Percentiles rank a stretch among this genome's conserved stretches.
phyloP scores from a whole-genome alignment of 495 filamentous ascomycete genomes.

The Penicillium desertorum region DNA sequence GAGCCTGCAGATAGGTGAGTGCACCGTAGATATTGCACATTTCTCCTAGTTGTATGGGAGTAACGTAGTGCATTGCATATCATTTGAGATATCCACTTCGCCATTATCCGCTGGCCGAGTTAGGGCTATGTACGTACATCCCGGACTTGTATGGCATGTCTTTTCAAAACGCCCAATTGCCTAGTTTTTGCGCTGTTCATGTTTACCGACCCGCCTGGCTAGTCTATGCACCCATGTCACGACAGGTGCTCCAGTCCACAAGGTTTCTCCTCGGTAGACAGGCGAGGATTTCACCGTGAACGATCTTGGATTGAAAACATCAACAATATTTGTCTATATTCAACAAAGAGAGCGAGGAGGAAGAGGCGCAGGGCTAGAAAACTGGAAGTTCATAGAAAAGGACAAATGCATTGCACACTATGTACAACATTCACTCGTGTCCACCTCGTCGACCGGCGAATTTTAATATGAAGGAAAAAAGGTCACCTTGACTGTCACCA shows the following conservation, averaged over 20 bases:
- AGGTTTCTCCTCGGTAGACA: too few relatives aligned
- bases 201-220: too few relatives aligned
- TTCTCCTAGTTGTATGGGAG: background rate
- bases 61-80: background rate
- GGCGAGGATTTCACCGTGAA: too few relatives aligned
- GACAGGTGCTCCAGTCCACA: too few relatives aligned
- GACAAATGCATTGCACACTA: too few relatives aligned
- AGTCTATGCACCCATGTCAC: too few relatives aligned
- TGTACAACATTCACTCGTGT: too few relatives aligned
- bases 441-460: background rate
- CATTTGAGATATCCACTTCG: background rate
- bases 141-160: background rate
- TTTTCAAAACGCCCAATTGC: background rate
- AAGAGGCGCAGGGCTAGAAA: too few relatives aligned
- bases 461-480: background rate
- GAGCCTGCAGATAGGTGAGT: background rate
- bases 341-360: too few relatives aligned
- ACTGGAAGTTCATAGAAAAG: too few relatives aligned
- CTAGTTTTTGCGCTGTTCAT: background rate
- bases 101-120: background rate
- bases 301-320: too few relatives aligned
- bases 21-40: background rate
- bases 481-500: background rate
- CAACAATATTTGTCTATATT: too few relatives aligned
- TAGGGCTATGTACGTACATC: background rate